phyloP scores from a whole-genome alignment of 2,329 filamentous ascomycete genomes.

The Curvularia verruculosa region DNA sequence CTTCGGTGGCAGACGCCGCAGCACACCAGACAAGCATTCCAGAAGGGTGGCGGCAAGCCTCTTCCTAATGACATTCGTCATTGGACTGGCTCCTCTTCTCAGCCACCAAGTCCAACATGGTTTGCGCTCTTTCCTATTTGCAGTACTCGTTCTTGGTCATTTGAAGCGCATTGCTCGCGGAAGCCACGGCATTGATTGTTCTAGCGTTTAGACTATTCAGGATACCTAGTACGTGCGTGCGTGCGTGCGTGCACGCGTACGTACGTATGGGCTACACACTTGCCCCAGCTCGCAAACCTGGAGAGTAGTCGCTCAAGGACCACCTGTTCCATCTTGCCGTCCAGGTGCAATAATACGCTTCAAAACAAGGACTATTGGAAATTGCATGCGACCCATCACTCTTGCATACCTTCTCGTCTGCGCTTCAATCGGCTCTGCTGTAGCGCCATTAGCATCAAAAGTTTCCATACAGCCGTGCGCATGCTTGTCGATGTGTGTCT shows the following conservation, averaged over 20 bases:
- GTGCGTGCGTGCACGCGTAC: too few species aligned
- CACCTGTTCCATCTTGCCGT: background rate
- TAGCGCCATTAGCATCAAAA: background rate
- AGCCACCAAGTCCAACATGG: background rate
- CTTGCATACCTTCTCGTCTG: background rate
- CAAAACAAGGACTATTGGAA: background rate
- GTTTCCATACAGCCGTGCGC: background rate
- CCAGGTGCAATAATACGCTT: background rate
- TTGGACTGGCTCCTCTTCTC: background rate
- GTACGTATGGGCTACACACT: background rate
- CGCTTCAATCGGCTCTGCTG: background rate
- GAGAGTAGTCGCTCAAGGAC: background rate
- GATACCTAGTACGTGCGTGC: background rate
- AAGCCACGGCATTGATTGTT: constrained; percentile 1
- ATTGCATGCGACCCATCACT: background rate
- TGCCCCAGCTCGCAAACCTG: background rate
- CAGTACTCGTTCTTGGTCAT: background rate
- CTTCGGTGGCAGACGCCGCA: constrained; percentile 5
- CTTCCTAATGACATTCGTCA: background rate
- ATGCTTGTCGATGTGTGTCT: background rate
- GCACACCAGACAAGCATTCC: constrained; percentile 3
- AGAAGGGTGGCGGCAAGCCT: constrained; percentile 3
- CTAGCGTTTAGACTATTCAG: background rate
- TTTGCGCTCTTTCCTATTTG: background rate
- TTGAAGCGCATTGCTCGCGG: background rate